These are phyloP conservation scores for Polytrichum commune DNA, from an alignment of 225 moss, liverwort and hornwort species.

Conservation along the genomic window DNA sequence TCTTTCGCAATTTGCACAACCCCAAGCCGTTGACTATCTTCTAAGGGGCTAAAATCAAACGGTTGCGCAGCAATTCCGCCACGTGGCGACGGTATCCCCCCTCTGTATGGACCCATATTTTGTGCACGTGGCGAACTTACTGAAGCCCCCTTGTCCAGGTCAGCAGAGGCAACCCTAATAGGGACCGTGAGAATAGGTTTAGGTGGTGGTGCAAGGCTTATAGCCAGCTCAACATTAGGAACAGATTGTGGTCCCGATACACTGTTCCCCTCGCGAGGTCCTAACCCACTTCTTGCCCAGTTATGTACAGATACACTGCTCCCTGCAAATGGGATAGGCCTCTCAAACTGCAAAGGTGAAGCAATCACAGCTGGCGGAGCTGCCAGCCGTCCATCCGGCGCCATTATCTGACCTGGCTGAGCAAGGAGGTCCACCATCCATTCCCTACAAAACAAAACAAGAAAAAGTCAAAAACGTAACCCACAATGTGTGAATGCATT, in stretches of 20 bases:
- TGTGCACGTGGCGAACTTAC: conserved; percentile 37
- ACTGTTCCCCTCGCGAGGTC: conserved; percentile 30
- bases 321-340: conserved; percentile 70
- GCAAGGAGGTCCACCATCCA: conserved; percentile 95
- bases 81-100: conserved; percentile 54
- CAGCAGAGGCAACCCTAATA: conserved; percentile 12
- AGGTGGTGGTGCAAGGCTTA: conserved; percentile 4
- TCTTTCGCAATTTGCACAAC: conserved; percentile 49
- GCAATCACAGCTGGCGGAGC: conserved; percentile 73
- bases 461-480: not conserved
- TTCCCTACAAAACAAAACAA: conserved; percentile 49
- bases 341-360: conserved; percentile 87
- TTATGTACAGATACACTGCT: conserved; percentile 70
- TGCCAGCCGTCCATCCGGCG: conserved; percentile 74
- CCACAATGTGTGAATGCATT: not conserved
- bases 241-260: not conserved
- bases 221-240: conserved; percentile 17
- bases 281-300: conserved; percentile 65
- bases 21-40: conserved; percentile 31
- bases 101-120: conserved; percentile 39
- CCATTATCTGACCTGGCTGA: conserved; percentile 69
- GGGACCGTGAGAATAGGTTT: conserved; percentile 6
- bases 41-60: conserved; percentile 53
- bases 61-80: conserved; percentile 43
- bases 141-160: conserved; percentile 15